These are phyloP conservation scores for Phytophthora citricola DNA, from an alignment of 352 stramenopile species.

Conservation along the genomic window DNA sequence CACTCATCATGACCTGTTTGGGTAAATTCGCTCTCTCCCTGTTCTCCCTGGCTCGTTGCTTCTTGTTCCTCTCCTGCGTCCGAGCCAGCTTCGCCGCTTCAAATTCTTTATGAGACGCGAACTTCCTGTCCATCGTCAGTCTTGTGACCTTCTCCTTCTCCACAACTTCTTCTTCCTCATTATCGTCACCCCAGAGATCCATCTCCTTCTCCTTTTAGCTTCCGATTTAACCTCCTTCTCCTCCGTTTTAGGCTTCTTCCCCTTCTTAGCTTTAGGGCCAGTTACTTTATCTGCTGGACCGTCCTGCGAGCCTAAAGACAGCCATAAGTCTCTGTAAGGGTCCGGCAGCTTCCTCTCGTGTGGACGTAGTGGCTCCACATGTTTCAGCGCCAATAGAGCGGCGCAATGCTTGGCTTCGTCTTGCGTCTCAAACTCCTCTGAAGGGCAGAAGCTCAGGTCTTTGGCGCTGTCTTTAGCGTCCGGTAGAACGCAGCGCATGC, in stretches of 20 bases:
- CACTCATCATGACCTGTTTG: conserved; percentile 93
- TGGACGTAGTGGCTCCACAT: conserved; percentile 93
- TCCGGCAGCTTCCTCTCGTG: conserved; percentile 97
- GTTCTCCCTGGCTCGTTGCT: conserved; percentile 89
- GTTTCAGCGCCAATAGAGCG: conserved; percentile 94
- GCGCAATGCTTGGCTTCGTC: conserved; percentile 94
- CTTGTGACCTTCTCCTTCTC: conserved; percentile 29
- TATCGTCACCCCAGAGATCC: conserved; percentile 45
- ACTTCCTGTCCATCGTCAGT: conserved; percentile 80
- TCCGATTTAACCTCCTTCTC: conserved; percentile 15
- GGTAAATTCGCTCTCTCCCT: conserved; percentile 91
- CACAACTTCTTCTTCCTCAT: conserved; percentile 4
- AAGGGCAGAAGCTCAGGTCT: conserved; percentile 93
- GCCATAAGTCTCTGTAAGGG: conserved; percentile 95
- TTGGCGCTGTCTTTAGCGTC: conserved; percentile 95
- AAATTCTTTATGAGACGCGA: conserved; percentile 78
- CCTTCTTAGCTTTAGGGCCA: conserved; percentile 8
- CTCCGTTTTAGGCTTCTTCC: conserved; percentile 15
- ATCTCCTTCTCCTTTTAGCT: conserved; percentile 28
- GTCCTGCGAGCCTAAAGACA: conserved; percentile 44
- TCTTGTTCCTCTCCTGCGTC: conserved; percentile 75
- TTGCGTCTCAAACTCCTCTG: conserved; percentile 77
- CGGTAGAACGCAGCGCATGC: conserved; percentile 88
- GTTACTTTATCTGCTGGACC: neutral
- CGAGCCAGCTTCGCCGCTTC: conserved; percentile 61